phyloP scores from a whole-genome alignment of 352 stramenopile genomes.

The Phytopythium delawarense region DNA sequence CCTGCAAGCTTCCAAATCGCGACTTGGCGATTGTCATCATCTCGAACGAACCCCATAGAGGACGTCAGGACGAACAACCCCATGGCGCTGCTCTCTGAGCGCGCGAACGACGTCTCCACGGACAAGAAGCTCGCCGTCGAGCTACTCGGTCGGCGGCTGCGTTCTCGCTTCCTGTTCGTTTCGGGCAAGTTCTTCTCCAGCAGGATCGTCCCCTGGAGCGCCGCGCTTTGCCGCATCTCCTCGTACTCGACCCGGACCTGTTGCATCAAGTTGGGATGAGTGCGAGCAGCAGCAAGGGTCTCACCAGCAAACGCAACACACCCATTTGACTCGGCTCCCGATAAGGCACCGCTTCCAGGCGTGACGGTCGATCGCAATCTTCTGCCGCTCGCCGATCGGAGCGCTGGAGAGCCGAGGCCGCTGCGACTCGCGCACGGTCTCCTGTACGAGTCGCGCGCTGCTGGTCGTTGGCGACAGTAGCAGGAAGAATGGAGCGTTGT shows the following conservation, averaged over 20 bases:
- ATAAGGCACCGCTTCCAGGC: constrained; percentile 68
- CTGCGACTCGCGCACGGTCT: neutral
- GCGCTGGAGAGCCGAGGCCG: constrained; percentile 8
- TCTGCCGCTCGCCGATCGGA: constrained; percentile 46
- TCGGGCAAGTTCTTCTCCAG: neutral
- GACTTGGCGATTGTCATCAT: constrained; percentile 8
- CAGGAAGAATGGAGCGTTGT: neutral
- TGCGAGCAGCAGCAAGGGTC: neutral
- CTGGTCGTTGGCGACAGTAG: neutral
- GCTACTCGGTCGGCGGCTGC: neutral
- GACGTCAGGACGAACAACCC: constrained; percentile 24
- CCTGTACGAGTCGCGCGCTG: neutral
- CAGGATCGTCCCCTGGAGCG: constrained; percentile 6
- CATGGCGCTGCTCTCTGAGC: constrained; percentile 20
- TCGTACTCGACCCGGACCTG: constrained; percentile 4
- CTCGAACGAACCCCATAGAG: constrained; percentile 28
- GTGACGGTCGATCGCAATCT: constrained; percentile 48
- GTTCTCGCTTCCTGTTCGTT: neutral
- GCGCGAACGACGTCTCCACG: constrained; percentile 19
- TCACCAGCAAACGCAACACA: constrained; percentile 11
- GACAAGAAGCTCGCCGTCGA: constrained; percentile 10
- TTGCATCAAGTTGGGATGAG: neutral
- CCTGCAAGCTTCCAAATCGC: constrained; percentile 9
- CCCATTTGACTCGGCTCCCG: constrained; percentile 32
- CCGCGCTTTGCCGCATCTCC: neutral